Base-by-base conservation (phyloP, 2,329 filamentous ascomycete species). In the Ilyonectria mors-panacis region DNA sequence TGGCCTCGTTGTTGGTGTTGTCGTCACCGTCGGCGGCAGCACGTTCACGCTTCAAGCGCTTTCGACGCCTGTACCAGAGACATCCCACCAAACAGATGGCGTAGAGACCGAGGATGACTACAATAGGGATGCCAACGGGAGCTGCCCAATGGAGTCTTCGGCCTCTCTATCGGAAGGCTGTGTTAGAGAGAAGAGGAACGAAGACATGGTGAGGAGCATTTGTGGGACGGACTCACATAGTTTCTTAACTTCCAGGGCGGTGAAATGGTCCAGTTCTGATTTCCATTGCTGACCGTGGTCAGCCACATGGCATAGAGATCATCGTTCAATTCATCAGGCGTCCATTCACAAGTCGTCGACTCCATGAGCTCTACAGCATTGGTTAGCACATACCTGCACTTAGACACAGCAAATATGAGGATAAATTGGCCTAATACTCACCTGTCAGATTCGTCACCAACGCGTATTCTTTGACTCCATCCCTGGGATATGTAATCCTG, bases 251-350 rank as follows among this genome's bases (percentile, higher is more conserved):
- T 76, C 78, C 78, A 80, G 2, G 76, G 75, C 9, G 77, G 78
- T 15, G 79, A 80, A 7, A 76, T 66, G 2, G 76, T 76, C 76
- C 78, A 80, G 39, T 71, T 76, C 26, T 70, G 39, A 10, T 74
- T 73, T 15, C 65, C 55, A 23, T 69, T 69, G 15, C 69, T 66
- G 19, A 66, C 68, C 6, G 72, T 72, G 2, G 71, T 74, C 21
- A 80, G 74, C 75, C 77, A 78, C 2, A 79, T 55, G 3, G 78
- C 67, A 45, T 79, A 80, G 19, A 80, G 51, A 13, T 74, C 65
- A 42, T 77, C 68, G 0, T 68, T 59, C 28, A 80, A 64, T 2
- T 70, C 66, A 19, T 75, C 60, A 15, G 78, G 77, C 35, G 73
- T 78, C 77, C 78, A 80, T 33, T 69, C 44, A 65, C 73, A 79